Base-by-base conservation (phyloP, 345 rosid species). In the Aquilaria malaccensis region DNA sequence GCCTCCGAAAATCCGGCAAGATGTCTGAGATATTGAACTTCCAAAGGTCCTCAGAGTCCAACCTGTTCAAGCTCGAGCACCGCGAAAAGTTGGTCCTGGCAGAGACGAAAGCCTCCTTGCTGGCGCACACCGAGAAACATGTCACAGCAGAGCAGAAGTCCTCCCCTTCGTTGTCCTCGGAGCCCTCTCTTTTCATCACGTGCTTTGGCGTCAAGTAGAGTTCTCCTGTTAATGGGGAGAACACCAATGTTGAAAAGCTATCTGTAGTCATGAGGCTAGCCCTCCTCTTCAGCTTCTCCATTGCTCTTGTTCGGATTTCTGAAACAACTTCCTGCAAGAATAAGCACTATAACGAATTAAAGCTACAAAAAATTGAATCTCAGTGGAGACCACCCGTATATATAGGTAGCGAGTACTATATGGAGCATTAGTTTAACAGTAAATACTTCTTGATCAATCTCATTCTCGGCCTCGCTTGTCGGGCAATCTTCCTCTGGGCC, bases 271-370 rank as follows among this genome's bases (percentile, higher is more conserved):
- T 43, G 13, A 64, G 55, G 59, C 62, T 77, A 9, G 84, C 65
- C 77, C 68, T 87, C 58, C 79, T 77, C 80, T 79, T 86, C 69
- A 77, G 67, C 72, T 86, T 94, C 74, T 84, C 97, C 88, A 85
- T 81, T 0, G 91, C 96, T 45, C 81, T 66, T 7, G 77, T 84
- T 60, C 83, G 81, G 32, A 93, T 89, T 70, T 77, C 83, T 13
- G 82, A 87, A 37, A 87, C 85, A 64, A 92, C 74, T 45, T 76
- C 76, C 96, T 93, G 72, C 11, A 60, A 13, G 33, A 37, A 30
- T 12, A 63, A 55, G 33, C 45, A 51, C 13, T 30, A 9, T 37
- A 52, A 22, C 53, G 54, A 58, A 66, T 30, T 55, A 11, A 53
- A 31, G 55, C 14, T 51, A 0, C 41, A 67, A 7, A 31, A 3